Evolutionary conservation across 192 early-diverging fungal species (phyloP).

Genomic region (Phycomyces nitens): DNA sequence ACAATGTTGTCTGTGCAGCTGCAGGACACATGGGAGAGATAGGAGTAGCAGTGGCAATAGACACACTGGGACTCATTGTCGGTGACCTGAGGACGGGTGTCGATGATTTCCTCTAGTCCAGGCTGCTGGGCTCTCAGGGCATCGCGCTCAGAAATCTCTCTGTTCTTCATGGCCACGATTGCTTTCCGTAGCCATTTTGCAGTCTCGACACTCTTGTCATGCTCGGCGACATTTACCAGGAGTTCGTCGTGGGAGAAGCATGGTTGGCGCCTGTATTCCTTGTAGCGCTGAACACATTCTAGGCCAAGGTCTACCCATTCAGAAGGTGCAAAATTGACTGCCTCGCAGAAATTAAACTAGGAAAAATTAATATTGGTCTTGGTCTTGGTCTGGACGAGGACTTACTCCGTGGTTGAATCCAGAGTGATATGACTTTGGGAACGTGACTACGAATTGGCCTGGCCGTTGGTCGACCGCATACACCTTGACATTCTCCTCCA

Average conservation of each 20-base stretch:
- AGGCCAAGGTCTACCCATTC: slow-evolving; percentile 86
- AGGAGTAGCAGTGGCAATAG: slow-evolving; percentile 69
- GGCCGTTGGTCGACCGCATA: slow-evolving; percentile 82
- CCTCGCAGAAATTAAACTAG: slow-evolving; percentile 91
- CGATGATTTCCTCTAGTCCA: slow-evolving; percentile 35
- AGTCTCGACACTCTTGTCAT: slow-evolving; percentile 29
- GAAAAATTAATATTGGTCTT: too few relatives aligned
- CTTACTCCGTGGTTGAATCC: slow-evolving; percentile 95
- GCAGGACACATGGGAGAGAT: slow-evolving; percentile 65
- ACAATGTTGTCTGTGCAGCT: slow-evolving; percentile 57
- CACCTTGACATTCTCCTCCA: slow-evolving; percentile 72
- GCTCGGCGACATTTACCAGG: slow-evolving; percentile 55
- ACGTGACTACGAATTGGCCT: slow-evolving; percentile 92
- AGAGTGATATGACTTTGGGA: slow-evolving; percentile 91
- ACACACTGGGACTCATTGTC: slow-evolving; percentile 63
- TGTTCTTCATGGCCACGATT: slow-evolving; percentile 44
- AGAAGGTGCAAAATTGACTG: slow-evolving; percentile 93
- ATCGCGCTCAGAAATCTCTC: slow-evolving; percentile 54
- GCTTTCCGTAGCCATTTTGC: slow-evolving; percentile 47
- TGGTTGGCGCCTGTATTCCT: slow-evolving; percentile 71
- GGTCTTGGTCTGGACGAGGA: too few relatives aligned
- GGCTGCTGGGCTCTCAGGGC: slow-evolving; percentile 31
- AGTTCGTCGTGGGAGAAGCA: slow-evolving; percentile 97
- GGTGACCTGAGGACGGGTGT: not conserved
- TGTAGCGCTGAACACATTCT: slow-evolving; percentile 80